Percentiles rank a stretch among this genome's conserved stretches.
Evolutionary conservation across 495 filamentous ascomycete species (phyloP).

Genomic region (Niebla homalea): DNA sequence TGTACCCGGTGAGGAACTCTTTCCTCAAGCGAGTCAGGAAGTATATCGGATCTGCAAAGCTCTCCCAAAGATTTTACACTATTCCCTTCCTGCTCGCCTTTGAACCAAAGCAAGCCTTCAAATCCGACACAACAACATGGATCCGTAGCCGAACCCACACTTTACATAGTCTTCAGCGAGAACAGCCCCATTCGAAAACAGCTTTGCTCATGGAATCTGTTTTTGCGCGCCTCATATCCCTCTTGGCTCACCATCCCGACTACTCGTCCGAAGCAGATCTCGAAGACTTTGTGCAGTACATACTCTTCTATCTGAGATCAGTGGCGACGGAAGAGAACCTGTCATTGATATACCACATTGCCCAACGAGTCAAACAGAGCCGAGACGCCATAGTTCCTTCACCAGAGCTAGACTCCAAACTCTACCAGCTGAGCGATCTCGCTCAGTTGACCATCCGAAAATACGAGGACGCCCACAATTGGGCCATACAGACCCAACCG

Average conservation of each 20-base stretch:
- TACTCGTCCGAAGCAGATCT: slow-evolving; percentile 61
- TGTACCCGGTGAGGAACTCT: slow-evolving; percentile 55
- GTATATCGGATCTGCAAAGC: slow-evolving; percentile 53
- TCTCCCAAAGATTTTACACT: slow-evolving; percentile 71
- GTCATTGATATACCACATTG: slow-evolving; percentile 78
- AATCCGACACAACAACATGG: slow-evolving; percentile 70
- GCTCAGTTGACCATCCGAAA: slow-evolving; percentile 68
- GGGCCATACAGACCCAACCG: slow-evolving; percentile 64
- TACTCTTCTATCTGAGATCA: slow-evolving; percentile 74
- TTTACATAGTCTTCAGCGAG: slow-evolving; percentile 27
- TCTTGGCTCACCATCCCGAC: slow-evolving; percentile 92
- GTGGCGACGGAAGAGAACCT: slow-evolving; percentile 80
- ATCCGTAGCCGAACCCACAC: slow-evolving; percentile 57
- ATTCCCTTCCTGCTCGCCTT: slow-evolving; percentile 82
- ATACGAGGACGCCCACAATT: slow-evolving; percentile 52
- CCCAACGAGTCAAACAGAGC: slow-evolving; percentile 83
- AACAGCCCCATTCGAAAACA: slow-evolving; percentile 23
- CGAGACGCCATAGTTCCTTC: slow-evolving; percentile 56
- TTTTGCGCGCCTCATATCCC: slow-evolving; percentile 73
- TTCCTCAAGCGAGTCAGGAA: slow-evolving; percentile 82
- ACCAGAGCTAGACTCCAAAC: slow-evolving; percentile 28
- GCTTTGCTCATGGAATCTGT: slow-evolving; percentile 61
- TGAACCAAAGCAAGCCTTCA: slow-evolving; percentile 59
- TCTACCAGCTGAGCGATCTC: slow-evolving; percentile 83
- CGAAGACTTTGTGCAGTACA: slow-evolving; percentile 67